Evolutionary conservation across 2,329 filamentous ascomycete species (phyloP).

Genomic region (Fusarium tupiense): DNA sequence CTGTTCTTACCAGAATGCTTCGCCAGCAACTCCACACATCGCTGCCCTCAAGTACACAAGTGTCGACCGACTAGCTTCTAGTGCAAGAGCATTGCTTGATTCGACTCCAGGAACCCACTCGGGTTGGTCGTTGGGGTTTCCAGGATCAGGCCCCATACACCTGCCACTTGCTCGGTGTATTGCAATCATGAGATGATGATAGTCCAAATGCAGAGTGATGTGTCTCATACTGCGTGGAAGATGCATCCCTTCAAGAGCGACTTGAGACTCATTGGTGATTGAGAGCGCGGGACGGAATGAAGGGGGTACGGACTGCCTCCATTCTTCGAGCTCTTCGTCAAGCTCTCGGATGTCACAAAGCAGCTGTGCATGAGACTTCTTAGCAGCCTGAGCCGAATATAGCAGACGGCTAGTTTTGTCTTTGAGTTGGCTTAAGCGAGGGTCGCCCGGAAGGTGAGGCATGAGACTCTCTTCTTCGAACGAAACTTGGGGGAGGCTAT

Average conservation of each 20-base stretch:
- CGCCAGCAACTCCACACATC: constrained; percentile 53
- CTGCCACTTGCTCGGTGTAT: constrained; percentile 66
- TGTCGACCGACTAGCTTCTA: constrained; percentile 66
- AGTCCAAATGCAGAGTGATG: constrained; percentile 62
- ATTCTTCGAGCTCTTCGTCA: constrained; percentile 65
- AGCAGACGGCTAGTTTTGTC: constrained; percentile 58
- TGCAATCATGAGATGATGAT: constrained; percentile 63
- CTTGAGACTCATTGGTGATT: constrained; percentile 41
- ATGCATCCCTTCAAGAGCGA: constrained; percentile 40
- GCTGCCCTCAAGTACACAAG: constrained; percentile 58
- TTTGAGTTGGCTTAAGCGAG: constrained; percentile 62
- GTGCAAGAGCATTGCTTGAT: constrained; percentile 62
- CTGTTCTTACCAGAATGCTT: constrained; percentile 60
- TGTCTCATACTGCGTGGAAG: constrained; percentile 55
- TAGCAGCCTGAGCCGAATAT: constrained; percentile 59
- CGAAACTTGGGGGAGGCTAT: background rate
- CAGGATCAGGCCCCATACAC: constrained; percentile 45
- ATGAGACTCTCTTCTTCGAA: constrained; percentile 19
- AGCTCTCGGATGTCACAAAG: constrained; percentile 64
- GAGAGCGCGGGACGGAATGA: constrained; percentile 59
- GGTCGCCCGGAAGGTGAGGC: constrained; percentile 56
- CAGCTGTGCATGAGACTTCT: constrained; percentile 64
- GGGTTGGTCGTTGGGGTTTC: constrained; percentile 19
- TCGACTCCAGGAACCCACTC: constrained; percentile 56
- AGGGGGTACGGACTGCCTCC: constrained; percentile 60